Evolutionary conservation across 192 early-diverging fungal genomes (phyloP).

Genomic region (Chytriomyces sp.): DNA sequence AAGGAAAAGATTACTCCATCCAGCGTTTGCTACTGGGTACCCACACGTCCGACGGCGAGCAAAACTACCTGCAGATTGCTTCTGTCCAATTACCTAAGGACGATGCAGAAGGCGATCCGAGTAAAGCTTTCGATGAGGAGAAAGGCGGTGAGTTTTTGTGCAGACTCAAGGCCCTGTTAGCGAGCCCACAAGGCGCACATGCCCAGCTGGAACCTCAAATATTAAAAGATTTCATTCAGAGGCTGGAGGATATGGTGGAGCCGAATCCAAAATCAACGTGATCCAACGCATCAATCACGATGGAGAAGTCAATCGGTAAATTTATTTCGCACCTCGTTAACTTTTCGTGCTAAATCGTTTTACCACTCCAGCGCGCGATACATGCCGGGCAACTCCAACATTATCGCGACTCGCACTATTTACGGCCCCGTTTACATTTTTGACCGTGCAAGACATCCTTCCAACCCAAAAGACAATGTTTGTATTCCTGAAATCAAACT

Average conservation of each 20-base stretch:
- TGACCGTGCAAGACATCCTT: conserved; percentile 88
- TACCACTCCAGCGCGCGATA: conserved; percentile 76
- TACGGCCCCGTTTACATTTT: conserved; percentile 95
- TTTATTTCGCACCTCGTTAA: conserved; percentile 3
- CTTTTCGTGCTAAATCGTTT: background rate
- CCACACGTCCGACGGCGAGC: conserved; percentile 94
- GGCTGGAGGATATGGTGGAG: conserved; percentile 78
- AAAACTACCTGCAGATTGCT: conserved; percentile 96
- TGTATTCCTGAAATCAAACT: conserved; percentile 88
- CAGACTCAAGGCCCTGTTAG: too few relatives aligned
- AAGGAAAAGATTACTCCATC: conserved; percentile 87
- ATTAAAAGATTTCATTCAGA: conserved; percentile 45
- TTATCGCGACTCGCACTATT: conserved; percentile 93
- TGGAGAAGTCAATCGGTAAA: conserved; percentile 88
- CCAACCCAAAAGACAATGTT: conserved; percentile 64
- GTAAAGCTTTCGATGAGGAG: conserved; percentile 71
- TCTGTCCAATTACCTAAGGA: conserved; percentile 83
- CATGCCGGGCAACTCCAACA: conserved; percentile 92
- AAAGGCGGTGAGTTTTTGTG: conserved; percentile 70
- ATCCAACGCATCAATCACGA: conserved; percentile 94
- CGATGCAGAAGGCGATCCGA: conserved; percentile 55
- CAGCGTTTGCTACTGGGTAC: conserved; percentile 93
- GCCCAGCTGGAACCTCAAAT: too few relatives aligned
- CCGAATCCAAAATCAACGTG: conserved; percentile 83
- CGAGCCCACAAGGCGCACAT: too few relatives aligned